Conservation (phyloP, 768 basidiomycete genomes). For the Leccinum arenicola region DNA sequence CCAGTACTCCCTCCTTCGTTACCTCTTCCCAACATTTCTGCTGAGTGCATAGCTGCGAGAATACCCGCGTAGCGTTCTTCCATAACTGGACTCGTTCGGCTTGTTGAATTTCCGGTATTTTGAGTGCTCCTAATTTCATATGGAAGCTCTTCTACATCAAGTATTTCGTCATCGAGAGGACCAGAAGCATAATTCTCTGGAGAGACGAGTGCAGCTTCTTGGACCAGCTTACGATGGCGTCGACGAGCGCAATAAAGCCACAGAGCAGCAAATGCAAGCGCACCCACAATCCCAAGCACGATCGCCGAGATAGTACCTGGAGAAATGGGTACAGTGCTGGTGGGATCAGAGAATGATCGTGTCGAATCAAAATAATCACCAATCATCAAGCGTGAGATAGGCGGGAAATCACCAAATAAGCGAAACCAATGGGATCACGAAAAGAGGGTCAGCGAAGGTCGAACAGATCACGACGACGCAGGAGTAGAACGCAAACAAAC, state of each 20-base stretch:
- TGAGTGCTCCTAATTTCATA: not conserved
- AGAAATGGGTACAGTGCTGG: slow-evolving; percentile 14
- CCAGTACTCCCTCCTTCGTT: slow-evolving; percentile 28
- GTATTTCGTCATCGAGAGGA: slow-evolving; percentile 26
- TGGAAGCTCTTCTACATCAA: slow-evolving; percentile 11
- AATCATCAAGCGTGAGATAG: slow-evolving; percentile 1
- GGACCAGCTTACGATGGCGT: slow-evolving; percentile 25
- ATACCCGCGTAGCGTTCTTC: slow-evolving; percentile 30
- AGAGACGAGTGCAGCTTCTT: slow-evolving; percentile 14
- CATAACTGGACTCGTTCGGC: slow-evolving; percentile 3
- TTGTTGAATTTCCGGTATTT: not conserved
- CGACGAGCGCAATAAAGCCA: slow-evolving; percentile 34
- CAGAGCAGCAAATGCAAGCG: slow-evolving; percentile 24
- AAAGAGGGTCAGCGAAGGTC: slow-evolving; percentile 17
- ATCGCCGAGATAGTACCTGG: slow-evolving; percentile 25
- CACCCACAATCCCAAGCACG: slow-evolving; percentile 25
- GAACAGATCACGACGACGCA: slow-evolving; percentile 19
- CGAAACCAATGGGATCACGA: slow-evolving; percentile 13
- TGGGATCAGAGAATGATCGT: slow-evolving; percentile 4
- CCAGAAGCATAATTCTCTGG: slow-evolving; percentile 10
- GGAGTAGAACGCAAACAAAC: slow-evolving; percentile 13
- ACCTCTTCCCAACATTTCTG: slow-evolving; percentile 10
- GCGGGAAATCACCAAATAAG: slow-evolving; percentile 9
- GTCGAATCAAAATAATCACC: slow-evolving; percentile 3
- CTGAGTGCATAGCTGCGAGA: slow-evolving; percentile 22